Percentiles rank a stretch among this genome's conserved stretches.
phyloP scores from a whole-genome alignment of 1,284 basidiomycete genomes.

The Ganoderma resinaceum region DNA sequence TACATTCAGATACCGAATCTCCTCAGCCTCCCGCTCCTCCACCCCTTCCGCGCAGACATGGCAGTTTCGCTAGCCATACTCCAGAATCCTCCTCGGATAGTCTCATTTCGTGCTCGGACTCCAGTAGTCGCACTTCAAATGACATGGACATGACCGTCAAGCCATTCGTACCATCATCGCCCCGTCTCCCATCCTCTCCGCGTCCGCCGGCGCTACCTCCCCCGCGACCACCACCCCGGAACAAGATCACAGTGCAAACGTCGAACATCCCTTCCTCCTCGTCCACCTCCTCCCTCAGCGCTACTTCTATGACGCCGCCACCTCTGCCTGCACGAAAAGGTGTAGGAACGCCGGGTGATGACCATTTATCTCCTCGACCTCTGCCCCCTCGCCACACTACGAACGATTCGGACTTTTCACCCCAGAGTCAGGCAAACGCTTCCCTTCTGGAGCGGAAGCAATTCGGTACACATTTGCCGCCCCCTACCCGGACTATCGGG shows the following conservation, averaged over 20 bases:
- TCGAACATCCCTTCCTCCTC: conserved; percentile 18
- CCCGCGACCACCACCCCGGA: conserved; percentile 41
- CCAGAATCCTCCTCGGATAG: conserved; percentile 29
- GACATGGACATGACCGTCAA: conserved; percentile 30
- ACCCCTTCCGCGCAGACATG: conserved; percentile 32
- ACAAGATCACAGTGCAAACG: conserved; percentile 28
- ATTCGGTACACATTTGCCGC: conserved; percentile 61
- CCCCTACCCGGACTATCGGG: conserved; percentile 74
- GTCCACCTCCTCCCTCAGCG: conserved; percentile 22
- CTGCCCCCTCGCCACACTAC: conserved; percentile 27
- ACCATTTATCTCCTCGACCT: conserved; percentile 25
- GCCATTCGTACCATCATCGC: conserved; percentile 14
- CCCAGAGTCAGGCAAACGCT: conserved; percentile 6
- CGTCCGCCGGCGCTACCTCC: conserved; percentile 30
- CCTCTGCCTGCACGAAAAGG: conserved; percentile 41
- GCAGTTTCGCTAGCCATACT: conserved; percentile 12
- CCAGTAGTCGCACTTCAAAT: conserved; percentile 29
- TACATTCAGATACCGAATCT: conserved; percentile 29
- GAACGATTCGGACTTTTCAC: conserved; percentile 21
- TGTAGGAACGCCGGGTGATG: conserved; percentile 27
- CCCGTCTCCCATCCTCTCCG: conserved; percentile 27
- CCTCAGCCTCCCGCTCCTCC: conserved; percentile 27
- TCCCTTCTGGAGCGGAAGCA: conserved; percentile 50
- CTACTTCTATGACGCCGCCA: conserved; percentile 35
- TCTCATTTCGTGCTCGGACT: conserved; percentile 22